Evolutionary conservation across 2,329 filamentous ascomycete genomes (phyloP).

Genomic region (Phaeosphaeria sp.): DNA sequence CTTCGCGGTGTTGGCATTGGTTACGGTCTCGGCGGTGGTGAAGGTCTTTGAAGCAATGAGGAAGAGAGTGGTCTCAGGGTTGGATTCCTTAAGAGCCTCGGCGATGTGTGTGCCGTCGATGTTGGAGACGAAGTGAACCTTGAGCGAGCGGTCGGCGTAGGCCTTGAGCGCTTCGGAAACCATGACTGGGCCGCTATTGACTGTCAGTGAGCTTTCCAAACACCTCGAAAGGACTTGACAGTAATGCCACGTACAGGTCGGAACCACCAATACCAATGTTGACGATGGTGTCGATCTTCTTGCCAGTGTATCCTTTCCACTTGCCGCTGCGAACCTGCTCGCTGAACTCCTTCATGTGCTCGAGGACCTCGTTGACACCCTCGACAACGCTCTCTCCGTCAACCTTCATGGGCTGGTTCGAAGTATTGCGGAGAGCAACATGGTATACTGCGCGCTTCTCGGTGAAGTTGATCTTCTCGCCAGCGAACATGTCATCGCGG

Average conservation of each 20-base stretch:
- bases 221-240: not conserved
- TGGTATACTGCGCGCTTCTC: constrained; percentile 97
- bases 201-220: constrained; percentile 30
- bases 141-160: constrained; percentile 85
- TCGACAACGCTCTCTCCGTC: constrained; percentile 93
- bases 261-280: constrained; percentile 98
- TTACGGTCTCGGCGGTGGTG: constrained; percentile 95
- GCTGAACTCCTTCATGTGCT: constrained; percentile 98
- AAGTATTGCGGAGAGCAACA: constrained; percentile 87
- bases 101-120: constrained; percentile 98
- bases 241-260: constrained; percentile 75
- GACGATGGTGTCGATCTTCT: constrained; percentile 95
- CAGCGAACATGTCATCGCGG: constrained; percentile 95
- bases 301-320: constrained; percentile 97
- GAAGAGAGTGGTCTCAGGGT: constrained; percentile 99
- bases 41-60: constrained; percentile 99
- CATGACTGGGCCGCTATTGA: constrained; percentile 86
- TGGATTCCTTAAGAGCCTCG: constrained; percentile 84
- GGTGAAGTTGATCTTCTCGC: constrained; percentile 99
- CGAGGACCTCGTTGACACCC: constrained; percentile 87
- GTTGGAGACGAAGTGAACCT: constrained; percentile 98
- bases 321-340: constrained; percentile 91
- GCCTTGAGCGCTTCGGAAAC: constrained; percentile 96
- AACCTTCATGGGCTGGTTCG: constrained; percentile 81
- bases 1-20: constrained; percentile 98